Base-by-base conservation (phyloP, 225 moss, liverwort and hornwort species). In the Physcomitrellopsis africana region DNA sequence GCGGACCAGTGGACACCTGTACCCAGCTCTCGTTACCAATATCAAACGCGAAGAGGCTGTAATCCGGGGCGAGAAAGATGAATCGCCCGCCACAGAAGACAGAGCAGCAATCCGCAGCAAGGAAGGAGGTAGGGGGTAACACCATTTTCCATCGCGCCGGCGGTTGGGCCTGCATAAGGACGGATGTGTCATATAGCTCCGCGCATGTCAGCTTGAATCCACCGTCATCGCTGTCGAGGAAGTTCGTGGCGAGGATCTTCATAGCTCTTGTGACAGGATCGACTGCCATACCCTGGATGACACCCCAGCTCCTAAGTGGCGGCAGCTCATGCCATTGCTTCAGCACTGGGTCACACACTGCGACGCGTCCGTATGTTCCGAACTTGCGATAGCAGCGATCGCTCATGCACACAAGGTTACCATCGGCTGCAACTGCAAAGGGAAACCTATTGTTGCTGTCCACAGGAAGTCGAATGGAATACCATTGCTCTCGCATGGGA, bases 321-420 rank as follows among this genome's bases (percentile, higher is more conserved):
- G 86, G 86, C 1, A 86, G 78, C 62, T 86, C 76, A 19, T 81
- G 76, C 86, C 86, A 86, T 18, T 65, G 83, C 66, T 73, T 83
- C 15, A 56, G 72, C 37, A 86, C 11, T 0, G 86, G 86, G 60
- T 86, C 86, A n/a, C 86, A 83, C 2, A 83, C 78, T 7, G 81
- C 83, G 23, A 86, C 78, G 32, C 81, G 78, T 0, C 86, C 86
- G 11, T 83, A 86, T 0, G 83, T 86, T 10, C 83, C 86, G 29
- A 76, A 81, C 54, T 86, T 86, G 48, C 83, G 68, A 76, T 72
- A 83, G 68, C 83, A 83, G 7, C 78, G 78, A 43, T 78, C 81
- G 48, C 86, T 86, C 81, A 81, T 61, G 72, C 83, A 83, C 56
- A 83, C 78, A 11, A 83, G 68, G 51, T 81, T 83, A 9, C 86